Base-by-base conservation (phyloP, 2,329 filamentous ascomycete genomes). In the Stagonosporopsis vannaccii region DNA sequence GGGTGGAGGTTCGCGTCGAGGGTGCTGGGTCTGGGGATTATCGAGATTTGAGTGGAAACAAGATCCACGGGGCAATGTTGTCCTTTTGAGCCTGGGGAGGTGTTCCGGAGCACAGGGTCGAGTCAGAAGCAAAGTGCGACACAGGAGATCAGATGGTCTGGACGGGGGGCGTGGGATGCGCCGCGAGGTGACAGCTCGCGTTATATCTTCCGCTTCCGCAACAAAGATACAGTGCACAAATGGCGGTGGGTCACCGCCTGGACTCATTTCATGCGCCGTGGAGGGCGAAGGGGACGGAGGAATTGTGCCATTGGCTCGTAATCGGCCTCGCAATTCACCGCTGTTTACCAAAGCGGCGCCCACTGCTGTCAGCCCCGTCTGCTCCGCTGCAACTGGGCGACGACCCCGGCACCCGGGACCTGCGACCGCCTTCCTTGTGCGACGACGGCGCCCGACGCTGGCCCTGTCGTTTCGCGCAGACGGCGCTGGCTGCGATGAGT, bases 121-220 rank as follows among this genome's bases (percentile, higher is more conserved):
- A 68, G 68, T 72, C 71, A 71, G 68, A 70, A 71, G 71, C 66
- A 68, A 69, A 57, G 59, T 66, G 72, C 71, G 69, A 48, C 53
- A 32, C 47, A 47, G 61, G 48, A 64, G 63, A 70, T 72, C 70
- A 73, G 58, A 62, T 65, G 70, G 66, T 51, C 67, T 67, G 61
- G 69, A 56, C 20, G 13, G 30, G 30, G 33, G 19, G 46, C 46
- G 47, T 51, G 53, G 53, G 47, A 68, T 69, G 62, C 61, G 61
- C 56, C 58, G 53, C 39, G 59, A 61, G 65, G 66, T 62, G 68
- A 62, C 57, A 53, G 60, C 66, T 63, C 59, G 61, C 59, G 60
- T 69, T 73, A 73, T 74, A 72, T 71, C 65, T 61, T 63, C 59
- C 63, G 61, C 51, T 51, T 50, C 48, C 58, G 60, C 61, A 60